A percentile compares a stretch with the other conserved stretches of the same genome.
Conservation (phyloP, 371 early-diverging fungal genomes). For the Rhizopus microsporus region DNA sequence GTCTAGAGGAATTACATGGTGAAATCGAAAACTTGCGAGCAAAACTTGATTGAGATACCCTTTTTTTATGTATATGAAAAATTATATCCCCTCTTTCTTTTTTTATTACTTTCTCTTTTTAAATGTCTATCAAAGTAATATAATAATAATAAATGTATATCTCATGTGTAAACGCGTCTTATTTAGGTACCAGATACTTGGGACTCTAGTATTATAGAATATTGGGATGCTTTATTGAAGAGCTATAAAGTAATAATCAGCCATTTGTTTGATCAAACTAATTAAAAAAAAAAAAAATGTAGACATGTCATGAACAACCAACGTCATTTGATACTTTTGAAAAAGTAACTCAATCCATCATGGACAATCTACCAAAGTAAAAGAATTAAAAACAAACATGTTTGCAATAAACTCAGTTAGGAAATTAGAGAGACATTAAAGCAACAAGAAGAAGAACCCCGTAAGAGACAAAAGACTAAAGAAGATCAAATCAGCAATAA, state of each 20-base stretch:
- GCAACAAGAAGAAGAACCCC: not conserved
- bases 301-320: slow-evolving; percentile 9
- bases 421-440: not conserved
- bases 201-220: slow-evolving; percentile 21
- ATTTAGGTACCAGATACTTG: slow-evolving; percentile 5
- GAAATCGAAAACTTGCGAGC: slow-evolving; percentile 60
- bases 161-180: not conserved
- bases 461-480: not conserved
- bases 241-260: slow-evolving; percentile 19
- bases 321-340: not conserved
- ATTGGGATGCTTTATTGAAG: slow-evolving; percentile 19
- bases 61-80: not conserved
- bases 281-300: not conserved
- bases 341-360: slow-evolving; percentile 1
- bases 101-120: not conserved
- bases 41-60: not conserved
- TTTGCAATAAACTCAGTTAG: not conserved
- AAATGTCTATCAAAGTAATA: slow-evolving; percentile 1
- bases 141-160: not conserved
- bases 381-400: not conserved
- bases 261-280: not conserved
- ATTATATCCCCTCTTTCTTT: not conserved
- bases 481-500: not conserved
- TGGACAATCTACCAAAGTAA: slow-evolving; percentile 1
- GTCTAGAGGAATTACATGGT: slow-evolving; percentile 70